Evolutionary conservation across 2,329 filamentous ascomycete species (phyloP).

Genomic region (Shiraia sp.): DNA sequence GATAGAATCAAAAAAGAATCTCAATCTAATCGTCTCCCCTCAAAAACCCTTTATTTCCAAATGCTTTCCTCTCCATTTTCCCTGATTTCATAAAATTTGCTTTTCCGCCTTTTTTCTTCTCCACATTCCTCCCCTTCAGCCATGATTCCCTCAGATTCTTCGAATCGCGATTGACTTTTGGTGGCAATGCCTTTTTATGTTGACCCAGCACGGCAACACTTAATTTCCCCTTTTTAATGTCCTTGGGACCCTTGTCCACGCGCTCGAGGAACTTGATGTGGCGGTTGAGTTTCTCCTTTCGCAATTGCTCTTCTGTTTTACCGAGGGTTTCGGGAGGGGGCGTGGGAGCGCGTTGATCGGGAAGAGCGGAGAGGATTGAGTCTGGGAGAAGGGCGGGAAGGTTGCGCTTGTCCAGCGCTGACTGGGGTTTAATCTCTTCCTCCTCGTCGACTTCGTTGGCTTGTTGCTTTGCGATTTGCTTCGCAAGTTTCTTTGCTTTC

Average conservation of each 20-base stretch:
- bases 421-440: slow-evolving; percentile 3
- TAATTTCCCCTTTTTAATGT: slow-evolving; percentile 53
- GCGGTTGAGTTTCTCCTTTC: slow-evolving; percentile 52
- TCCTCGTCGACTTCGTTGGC: slow-evolving; percentile 4
- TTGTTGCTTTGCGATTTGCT: slow-evolving; percentile 15
- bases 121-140: slow-evolving; percentile 46
- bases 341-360: slow-evolving; percentile 49
- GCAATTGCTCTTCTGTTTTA: slow-evolving; percentile 35
- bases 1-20: too few relatives aligned
- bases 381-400: slow-evolving; percentile 57
- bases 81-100: slow-evolving; percentile 12
- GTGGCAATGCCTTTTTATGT: slow-evolving; percentile 47
- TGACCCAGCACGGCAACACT: slow-evolving; percentile 55
- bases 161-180: slow-evolving; percentile 47
- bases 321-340: slow-evolving; percentile 40
- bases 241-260: slow-evolving; percentile 54
- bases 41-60: slow-evolving; percentile 36
- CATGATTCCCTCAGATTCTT: slow-evolving; percentile 46
- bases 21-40: slow-evolving; percentile 29
- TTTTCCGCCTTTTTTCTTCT: slow-evolving; percentile 26
- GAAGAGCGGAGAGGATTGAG: slow-evolving; percentile 54
- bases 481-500: slow-evolving; percentile 35
- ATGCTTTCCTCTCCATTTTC: slow-evolving; percentile 36
- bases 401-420: slow-evolving; percentile 34
- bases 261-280: slow-evolving; percentile 55